Evolutionary conservation across 75 land plant species (phyloP).

Genomic region (Selaginella tamariscina): DNA sequence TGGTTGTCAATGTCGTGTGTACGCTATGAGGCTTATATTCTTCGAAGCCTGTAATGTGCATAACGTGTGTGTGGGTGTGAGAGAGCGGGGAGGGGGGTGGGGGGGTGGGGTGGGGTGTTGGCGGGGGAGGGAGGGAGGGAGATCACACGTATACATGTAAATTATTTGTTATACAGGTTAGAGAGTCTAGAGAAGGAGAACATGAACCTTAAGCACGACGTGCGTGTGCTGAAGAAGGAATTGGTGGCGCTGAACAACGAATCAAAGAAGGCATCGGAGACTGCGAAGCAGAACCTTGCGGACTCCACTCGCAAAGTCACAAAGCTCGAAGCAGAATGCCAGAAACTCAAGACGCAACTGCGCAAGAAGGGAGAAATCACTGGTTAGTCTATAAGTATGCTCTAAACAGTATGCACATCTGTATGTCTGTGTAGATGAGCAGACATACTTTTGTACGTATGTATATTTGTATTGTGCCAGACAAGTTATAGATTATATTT

Average conservation of each 20-base stretch:
- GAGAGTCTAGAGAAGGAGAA: conserved; percentile 10
- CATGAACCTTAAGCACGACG: not conserved
- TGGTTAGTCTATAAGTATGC: conserved; percentile 58
- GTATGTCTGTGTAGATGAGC: too few relatives aligned
- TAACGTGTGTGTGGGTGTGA: too few relatives aligned
- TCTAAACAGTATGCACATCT: too few relatives aligned
- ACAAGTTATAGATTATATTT: conserved; percentile 39
- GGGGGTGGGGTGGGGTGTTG: too few relatives aligned
- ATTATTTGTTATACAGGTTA: not conserved
- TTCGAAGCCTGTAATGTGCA: too few relatives aligned
- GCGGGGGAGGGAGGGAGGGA: too few relatives aligned
- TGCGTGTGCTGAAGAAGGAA: conserved; percentile 6
- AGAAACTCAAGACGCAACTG: not conserved
- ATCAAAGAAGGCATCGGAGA: not conserved
- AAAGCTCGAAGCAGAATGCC: conserved; percentile 9
- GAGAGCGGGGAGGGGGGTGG: too few relatives aligned
- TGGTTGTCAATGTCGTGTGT: too few relatives aligned
- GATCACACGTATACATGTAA: too few relatives aligned
- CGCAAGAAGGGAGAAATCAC: conserved; percentile 5
- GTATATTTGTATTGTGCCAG: conserved; percentile 57
- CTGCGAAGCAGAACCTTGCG: not conserved
- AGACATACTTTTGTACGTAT: too few relatives aligned
- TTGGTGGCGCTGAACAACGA: not conserved
- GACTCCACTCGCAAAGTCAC: not conserved
- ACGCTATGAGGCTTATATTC: too few relatives aligned